Evolutionary conservation across 345 rosid genomes (phyloP).

Genomic region (Gossypium australe): DNA sequence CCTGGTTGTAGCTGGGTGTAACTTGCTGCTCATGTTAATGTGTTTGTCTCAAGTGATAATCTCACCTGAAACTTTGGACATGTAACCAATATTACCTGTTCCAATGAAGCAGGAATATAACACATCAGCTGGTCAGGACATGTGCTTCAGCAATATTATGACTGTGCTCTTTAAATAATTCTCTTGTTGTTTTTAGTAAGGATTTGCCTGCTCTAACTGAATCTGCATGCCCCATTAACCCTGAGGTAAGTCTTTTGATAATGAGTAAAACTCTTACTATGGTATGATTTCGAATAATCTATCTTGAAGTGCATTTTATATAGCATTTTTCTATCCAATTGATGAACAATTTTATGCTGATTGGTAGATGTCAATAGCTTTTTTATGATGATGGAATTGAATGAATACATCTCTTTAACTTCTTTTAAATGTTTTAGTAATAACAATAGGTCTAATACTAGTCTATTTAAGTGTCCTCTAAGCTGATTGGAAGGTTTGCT

Average conservation of each 20-base stretch:
- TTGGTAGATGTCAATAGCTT: background rate
- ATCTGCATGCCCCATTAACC: background rate
- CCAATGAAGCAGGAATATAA: constrained; percentile 6
- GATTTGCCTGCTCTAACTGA: background rate
- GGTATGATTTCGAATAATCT: background rate
- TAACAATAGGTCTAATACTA: background rate
- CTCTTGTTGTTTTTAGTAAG: background rate
- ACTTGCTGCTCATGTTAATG: constrained; percentile 14
- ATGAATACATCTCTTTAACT: background rate
- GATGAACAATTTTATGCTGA: background rate
- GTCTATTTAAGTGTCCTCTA: constrained; percentile 1
- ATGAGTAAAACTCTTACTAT: background rate
- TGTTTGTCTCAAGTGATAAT: constrained; percentile 28
- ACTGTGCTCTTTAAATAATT: background rate
- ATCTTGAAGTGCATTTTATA: background rate
- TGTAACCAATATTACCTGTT: constrained; percentile 13
- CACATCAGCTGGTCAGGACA: background rate
- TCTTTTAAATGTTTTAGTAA: background rate
- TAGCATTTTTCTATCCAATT: background rate
- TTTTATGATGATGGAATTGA: background rate
- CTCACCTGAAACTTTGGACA: constrained; percentile 20
- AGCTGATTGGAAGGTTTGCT: constrained; percentile 12
- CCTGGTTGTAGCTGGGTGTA: constrained; percentile 64
- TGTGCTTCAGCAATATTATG: background rate
- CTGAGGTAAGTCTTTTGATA: background rate